Conservation (phyloP, 495 filamentous ascomycete genomes). For the Viridothelium virens region DNA sequence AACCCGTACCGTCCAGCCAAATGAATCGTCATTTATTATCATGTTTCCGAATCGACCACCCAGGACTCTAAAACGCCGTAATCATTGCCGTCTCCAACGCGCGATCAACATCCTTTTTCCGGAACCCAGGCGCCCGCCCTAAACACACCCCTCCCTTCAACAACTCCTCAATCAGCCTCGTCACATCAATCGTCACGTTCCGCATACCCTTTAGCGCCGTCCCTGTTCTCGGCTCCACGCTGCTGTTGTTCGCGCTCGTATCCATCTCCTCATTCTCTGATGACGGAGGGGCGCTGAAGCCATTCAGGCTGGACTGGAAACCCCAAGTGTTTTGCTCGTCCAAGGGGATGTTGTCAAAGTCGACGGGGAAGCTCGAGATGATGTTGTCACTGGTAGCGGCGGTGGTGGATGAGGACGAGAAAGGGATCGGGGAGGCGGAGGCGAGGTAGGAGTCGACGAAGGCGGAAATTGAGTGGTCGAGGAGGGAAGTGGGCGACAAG, state of each 20-base stretch:
- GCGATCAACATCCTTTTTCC: slow-evolving; percentile 49
- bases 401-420: neutral
- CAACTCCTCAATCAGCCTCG: slow-evolving; percentile 38
- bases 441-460: neutral
- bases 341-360: slow-evolving; percentile 7
- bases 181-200: slow-evolving; percentile 31
- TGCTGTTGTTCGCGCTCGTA: neutral
- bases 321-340: slow-evolving; percentile 15
- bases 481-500: neutral
- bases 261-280: neutral
- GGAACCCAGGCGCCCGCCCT: slow-evolving; percentile 54
- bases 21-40: neutral
- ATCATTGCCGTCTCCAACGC: slow-evolving; percentile 38
- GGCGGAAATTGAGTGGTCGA: neutral
- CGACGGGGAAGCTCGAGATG: neutral
- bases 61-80: neutral
- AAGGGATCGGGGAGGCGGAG: neutral
- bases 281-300: neutral
- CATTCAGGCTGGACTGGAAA: neutral
- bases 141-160: slow-evolving; percentile 48
- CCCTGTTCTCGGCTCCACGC: slow-evolving; percentile 2
- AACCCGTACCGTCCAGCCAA: no score
- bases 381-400: neutral
- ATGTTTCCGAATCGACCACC: neutral
- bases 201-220: slow-evolving; percentile 22